phyloP scores from a whole-genome alignment of 169 alveolate species.

The Eimeria brunetti region DNA sequence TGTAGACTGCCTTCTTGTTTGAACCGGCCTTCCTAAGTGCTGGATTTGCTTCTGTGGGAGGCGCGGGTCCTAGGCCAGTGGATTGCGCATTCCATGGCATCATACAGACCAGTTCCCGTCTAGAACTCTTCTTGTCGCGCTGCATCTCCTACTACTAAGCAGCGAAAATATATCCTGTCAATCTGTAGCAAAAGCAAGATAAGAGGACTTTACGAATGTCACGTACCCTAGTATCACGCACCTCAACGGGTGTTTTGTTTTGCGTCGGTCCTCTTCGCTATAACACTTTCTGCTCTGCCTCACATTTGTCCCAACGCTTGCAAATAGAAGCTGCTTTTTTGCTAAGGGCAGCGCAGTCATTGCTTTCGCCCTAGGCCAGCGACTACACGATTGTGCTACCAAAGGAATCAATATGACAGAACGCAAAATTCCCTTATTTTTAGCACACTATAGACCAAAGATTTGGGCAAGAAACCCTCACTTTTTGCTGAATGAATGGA shows the following conservation, averaged over 20 bases:
- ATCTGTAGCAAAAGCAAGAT: background rate
- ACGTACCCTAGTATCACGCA: background rate
- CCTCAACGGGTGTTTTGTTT: background rate
- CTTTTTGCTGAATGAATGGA: too few species aligned
- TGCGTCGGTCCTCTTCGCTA: background rate
- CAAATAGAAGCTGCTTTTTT: background rate
- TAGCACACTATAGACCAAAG: too few species aligned
- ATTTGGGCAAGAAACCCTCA: too few species aligned
- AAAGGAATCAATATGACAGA: background rate
- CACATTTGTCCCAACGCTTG: background rate
- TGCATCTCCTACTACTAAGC: background rate
- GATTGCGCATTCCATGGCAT: background rate
- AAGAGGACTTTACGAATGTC: background rate
- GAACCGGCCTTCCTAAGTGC: background rate
- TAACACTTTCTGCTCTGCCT: background rate
- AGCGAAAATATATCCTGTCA: background rate
- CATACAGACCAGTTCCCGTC: background rate
- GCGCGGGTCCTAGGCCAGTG: background rate
- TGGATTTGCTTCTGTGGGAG: background rate
- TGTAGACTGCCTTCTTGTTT: background rate
- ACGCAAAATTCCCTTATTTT: background rate
- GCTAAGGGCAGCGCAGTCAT: background rate
- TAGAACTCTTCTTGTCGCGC: background rate
- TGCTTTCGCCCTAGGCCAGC: too few species aligned
- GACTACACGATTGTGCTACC: background rate